Conservation (phyloP, 2,329 filamentous ascomycete genomes). For the Botrytis cinerea region DNA sequence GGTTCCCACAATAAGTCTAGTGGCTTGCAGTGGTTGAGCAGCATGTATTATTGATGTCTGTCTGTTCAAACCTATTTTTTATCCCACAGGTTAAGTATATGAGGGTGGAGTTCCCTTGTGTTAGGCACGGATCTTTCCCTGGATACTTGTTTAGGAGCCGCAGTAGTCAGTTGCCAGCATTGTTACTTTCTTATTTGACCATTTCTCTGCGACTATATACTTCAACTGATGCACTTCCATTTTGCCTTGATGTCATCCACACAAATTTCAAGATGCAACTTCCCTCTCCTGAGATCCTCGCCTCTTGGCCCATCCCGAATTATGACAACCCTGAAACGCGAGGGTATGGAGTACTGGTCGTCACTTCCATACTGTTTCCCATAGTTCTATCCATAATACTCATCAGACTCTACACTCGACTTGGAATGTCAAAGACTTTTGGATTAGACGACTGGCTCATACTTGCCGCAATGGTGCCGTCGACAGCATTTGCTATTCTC, state of each 20-base stretch:
- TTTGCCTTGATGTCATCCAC: background rate
- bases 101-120: background rate
- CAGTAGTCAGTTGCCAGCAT: background rate
- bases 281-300: conserved; percentile 12
- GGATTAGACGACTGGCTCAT: conserved; percentile 52
- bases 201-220: conserved; percentile 1
- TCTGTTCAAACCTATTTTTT: background rate
- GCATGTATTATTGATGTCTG: background rate
- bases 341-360: conserved; percentile 48
- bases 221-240: background rate
- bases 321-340: conserved; percentile 49
- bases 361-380: conserved; percentile 45
- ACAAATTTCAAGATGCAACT: conserved; percentile 15
- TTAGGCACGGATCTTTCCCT: background rate
- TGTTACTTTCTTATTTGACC: background rate
- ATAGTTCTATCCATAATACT: conserved; percentile 46
- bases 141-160: background rate
- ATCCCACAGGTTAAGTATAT: background rate
- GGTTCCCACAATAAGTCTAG: background rate
- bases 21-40: background rate
- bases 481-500: conserved; percentile 43
- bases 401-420: conserved; percentile 51
- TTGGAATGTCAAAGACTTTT: conserved; percentile 48
- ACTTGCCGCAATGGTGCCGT: conserved; percentile 37
- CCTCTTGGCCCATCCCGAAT: conserved; percentile 46